Evolutionary conservation across 306 rosid genomes (phyloP).

Genomic region (Cicer chorassanicum): DNA sequence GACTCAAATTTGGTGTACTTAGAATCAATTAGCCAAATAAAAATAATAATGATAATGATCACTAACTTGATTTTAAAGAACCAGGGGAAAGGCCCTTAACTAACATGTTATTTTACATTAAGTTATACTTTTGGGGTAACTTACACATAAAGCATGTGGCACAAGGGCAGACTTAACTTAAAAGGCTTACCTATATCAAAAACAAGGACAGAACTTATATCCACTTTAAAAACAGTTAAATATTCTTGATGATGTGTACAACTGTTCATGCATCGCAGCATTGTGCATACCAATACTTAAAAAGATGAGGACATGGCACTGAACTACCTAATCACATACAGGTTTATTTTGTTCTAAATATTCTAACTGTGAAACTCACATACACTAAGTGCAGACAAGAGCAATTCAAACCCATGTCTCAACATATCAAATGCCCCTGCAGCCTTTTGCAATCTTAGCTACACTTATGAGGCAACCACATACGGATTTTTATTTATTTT

Average conservation of each 20-base stretch:
- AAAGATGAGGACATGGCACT: neutral
- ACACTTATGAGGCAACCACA: no score
- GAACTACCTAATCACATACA: neutral
- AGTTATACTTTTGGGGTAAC: conserved; percentile 26
- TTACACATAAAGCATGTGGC: conserved; percentile 25
- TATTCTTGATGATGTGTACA: neutral
- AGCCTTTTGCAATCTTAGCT: no score
- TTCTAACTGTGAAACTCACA: no score
- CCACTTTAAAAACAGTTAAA: conserved; percentile 10
- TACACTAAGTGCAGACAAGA: no score
- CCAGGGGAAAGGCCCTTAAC: neutral
- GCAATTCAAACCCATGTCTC: no score
- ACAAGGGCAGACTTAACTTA: conserved; percentile 14
- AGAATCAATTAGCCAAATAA: conserved; percentile 11
- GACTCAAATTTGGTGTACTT: neutral
- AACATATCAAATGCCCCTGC: no score
- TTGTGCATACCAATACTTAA: neutral
- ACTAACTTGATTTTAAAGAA: conserved; percentile 25
- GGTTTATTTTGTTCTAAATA: no score
- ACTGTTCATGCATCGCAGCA: conserved; percentile 9
- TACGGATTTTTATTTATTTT: no score
- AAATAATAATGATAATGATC: conserved; percentile 1
- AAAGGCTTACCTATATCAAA: conserved; percentile 12
- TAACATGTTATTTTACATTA: neutral
- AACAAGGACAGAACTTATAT: neutral